Evolutionary conservation across 2,329 filamentous ascomycete species (phyloP), one percentile per base, ranked within the genome.

Genomic region (Claviceps sp.): DNA sequence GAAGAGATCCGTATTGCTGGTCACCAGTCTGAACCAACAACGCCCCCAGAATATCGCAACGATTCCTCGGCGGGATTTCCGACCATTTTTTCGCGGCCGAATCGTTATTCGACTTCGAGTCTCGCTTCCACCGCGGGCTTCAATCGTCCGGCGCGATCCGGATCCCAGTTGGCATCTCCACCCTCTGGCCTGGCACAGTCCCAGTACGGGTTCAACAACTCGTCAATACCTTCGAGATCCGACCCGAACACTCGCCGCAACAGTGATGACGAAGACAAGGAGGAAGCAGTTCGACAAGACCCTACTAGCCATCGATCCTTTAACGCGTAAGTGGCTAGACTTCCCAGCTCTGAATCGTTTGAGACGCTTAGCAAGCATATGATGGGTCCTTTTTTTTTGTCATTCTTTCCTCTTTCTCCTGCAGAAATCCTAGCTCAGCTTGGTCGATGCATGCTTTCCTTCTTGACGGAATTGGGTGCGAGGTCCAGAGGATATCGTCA

Each of bases 21-120:
- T 51, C 86, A 90, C 61, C 87, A 94, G 65, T 95, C 88, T 60
- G 91, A 97, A 70, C 93, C 93, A 16, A 96, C 93, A 2, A 98
- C 93, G 22, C 93, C 93, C 22, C 93, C 93, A 37, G 93, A 97
- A 67, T 91, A 93, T 67, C 84, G 83, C 60, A 88, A 95, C 58
- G 81, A 71, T 53, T 42, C 53, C 7, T 74, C 80, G 55, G 84
- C 80, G 55, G 84, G 84, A 44, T 91, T 95, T 62, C 82, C 86
- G 52, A 82, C 82, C 61, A 82, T 86, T 58, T 86, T 93, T 64
- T 88, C 88, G 52, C 82, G 88, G 43, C 86, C 88, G 44, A 90
- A 90, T 65, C 81, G 90, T 56, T 91, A 95, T 72, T 95, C 91
- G 51, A 86, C 86, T 55, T 90, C 89, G 40, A 93, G 87, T 70